A percentile compares a stretch with the other conserved stretches of the same genome.
These are phyloP conservation scores for Cordyceps farinosa DNA, from an alignment of 2,329 filamentous ascomycete species.

Conservation along the genomic window DNA sequence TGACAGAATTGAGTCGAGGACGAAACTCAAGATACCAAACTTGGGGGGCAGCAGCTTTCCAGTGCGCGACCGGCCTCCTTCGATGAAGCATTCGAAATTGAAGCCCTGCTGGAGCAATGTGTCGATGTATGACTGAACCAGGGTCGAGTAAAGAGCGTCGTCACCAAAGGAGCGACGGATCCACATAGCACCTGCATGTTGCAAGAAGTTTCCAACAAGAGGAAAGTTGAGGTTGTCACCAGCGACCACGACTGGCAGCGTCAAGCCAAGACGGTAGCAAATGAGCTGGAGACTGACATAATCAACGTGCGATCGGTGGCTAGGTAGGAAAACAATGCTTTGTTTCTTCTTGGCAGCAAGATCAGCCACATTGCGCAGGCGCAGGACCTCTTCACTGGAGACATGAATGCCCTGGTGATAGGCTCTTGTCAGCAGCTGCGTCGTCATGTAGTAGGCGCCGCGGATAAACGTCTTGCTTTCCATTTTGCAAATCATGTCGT, in stretches of 20 bases:
- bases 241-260: constrained; percentile 85
- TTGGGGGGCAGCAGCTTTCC: constrained; percentile 93
- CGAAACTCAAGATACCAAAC: constrained; percentile 89
- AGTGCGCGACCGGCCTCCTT: constrained; percentile 87
- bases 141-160: constrained; percentile 80
- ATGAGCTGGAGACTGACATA: constrained; percentile 94
- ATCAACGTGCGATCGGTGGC: constrained; percentile 91
- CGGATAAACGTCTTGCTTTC: constrained; percentile 92
- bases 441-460: constrained; percentile 83
- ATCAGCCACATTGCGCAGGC: constrained; percentile 76
- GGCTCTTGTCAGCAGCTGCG: constrained; percentile 83
- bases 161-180: constrained; percentile 91
- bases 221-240: constrained; percentile 97
- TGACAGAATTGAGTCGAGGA: constrained; percentile 84
- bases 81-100: constrained; percentile 97
- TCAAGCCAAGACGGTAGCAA: constrained; percentile 88
- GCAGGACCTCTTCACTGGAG: constrained; percentile 86
- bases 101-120: constrained; percentile 84
- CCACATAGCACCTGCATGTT: constrained; percentile 97
- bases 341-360: constrained; percentile 82
- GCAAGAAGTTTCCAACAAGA: constrained; percentile 80
- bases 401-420: constrained; percentile 98
- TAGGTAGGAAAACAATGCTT: constrained; percentile 92
- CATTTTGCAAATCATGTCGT: constrained; percentile 99
- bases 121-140: constrained; percentile 97